Evolutionary conservation across 441 rosid genomes (phyloP).

Genomic region (Flueggea neowawraea): DNA sequence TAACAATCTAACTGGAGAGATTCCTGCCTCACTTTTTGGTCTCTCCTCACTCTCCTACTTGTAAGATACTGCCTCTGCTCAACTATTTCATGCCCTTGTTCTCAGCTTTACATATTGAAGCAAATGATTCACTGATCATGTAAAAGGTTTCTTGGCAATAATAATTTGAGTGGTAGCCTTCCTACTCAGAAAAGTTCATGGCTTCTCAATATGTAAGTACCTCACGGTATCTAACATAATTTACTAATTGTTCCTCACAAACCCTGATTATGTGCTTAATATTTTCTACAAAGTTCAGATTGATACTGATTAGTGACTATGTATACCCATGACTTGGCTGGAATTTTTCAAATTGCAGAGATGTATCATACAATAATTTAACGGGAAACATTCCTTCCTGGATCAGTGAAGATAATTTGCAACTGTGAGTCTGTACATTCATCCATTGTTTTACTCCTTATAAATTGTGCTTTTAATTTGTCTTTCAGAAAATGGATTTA

Average conservation of each 20-base stretch:
- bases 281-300: background rate
- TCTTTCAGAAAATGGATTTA: background rate
- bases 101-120: background rate
- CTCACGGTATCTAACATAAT: background rate
- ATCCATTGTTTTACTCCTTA: background rate
- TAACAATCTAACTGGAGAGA: conserved; percentile 21
- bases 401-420: conserved; percentile 35
- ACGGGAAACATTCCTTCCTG: conserved; percentile 65
- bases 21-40: conserved; percentile 22
- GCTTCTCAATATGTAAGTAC: conserved; percentile 58
- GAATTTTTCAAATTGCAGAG: conserved; percentile 30
- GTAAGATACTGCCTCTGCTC: conserved; percentile 5
- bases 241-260: background rate
- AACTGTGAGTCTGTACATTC: conserved; percentile 36
- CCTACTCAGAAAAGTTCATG: conserved; percentile 44
- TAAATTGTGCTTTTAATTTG: background rate
- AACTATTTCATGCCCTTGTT: background rate
- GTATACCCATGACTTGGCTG: background rate
- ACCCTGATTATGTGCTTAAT: background rate
- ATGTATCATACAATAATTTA: conserved; percentile 72
- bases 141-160: conserved; percentile 64
- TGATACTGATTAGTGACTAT: background rate
- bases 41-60: conserved; percentile 13
- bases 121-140: conserved; percentile 8
- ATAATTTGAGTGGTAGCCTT: conserved; percentile 49